phyloP scores from a whole-genome alignment of 345 rosid species.

The Zanthoxylum bungeanum region DNA sequence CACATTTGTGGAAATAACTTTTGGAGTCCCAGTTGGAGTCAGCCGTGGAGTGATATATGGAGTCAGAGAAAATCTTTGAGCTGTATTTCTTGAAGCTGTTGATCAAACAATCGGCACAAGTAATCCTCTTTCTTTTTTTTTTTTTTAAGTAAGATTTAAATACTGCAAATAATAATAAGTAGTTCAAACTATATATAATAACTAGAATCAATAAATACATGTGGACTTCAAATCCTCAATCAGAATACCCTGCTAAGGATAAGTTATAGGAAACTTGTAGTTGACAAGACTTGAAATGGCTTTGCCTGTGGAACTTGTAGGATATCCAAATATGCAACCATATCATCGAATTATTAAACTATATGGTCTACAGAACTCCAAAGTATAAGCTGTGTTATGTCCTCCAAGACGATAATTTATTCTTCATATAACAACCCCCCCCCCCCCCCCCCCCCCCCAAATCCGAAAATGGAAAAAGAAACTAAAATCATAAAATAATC shows the following conservation, averaged over 20 bases:
- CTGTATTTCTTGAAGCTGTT: constrained; percentile 49
- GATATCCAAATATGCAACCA: background rate
- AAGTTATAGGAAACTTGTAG: background rate
- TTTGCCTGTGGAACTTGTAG: background rate
- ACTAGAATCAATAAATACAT: too few species aligned
- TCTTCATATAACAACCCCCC: too few species aligned
- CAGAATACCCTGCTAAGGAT: background rate
- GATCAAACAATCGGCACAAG: constrained; percentile 16
- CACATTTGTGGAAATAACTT: constrained; percentile 49
- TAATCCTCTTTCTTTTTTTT: background rate
- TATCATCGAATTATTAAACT: background rate
- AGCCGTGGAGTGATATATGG: constrained; percentile 77
- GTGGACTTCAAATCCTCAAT: too few species aligned
- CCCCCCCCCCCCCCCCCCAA: too few species aligned
- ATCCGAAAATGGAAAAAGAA: too few species aligned
- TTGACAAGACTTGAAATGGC: background rate
- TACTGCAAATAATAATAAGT: background rate
- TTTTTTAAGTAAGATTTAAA: background rate
- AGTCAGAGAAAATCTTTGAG: constrained; percentile 60
- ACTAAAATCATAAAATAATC: too few species aligned
- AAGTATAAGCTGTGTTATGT: background rate
- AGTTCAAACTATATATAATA: background rate
- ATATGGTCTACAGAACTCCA: background rate
- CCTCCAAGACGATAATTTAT: background rate
- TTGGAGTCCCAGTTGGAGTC: constrained; percentile 80